phyloP scores from a whole-genome alignment of 805 yeast genomes.

The Candida coquimbonensis region DNA sequence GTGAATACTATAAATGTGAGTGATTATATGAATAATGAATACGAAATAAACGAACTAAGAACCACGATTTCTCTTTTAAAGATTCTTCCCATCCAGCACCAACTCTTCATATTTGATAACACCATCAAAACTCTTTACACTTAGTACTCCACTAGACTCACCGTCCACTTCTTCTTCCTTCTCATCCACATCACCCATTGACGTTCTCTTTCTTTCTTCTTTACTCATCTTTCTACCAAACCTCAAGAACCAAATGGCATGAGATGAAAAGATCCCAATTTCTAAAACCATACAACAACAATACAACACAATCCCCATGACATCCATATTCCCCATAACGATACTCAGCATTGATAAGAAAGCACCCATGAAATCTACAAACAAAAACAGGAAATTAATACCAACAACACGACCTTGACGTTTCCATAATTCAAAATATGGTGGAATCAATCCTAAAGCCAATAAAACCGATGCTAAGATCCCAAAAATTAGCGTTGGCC shows the following conservation, averaged over 20 bases:
- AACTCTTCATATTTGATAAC: too few species aligned
- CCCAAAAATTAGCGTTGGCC: conserved; percentile 84
- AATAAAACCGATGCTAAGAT: conserved; percentile 70
- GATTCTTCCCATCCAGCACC: too few species aligned
- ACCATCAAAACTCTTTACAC: too few species aligned
- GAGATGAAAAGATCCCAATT: conserved; percentile 60
- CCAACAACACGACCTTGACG: conserved; percentile 85
- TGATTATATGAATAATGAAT: too few species aligned
- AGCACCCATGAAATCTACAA: conserved; percentile 79
- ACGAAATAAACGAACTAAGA: too few species aligned
- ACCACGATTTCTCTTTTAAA: too few species aligned
- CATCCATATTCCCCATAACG: conserved; percentile 51
- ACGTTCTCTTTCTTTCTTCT: neutral
- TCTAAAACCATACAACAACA: conserved; percentile 60
- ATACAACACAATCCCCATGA: conserved; percentile 66
- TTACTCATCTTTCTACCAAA: conserved; percentile 14
- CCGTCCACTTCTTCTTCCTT: neutral
- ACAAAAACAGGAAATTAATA: conserved; percentile 71
- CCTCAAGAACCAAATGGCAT: conserved; percentile 50
- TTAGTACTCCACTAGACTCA: too few species aligned
- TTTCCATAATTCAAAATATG: conserved; percentile 77
- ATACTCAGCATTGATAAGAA: conserved; percentile 64
- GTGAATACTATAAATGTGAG: too few species aligned
- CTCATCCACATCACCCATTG: neutral
- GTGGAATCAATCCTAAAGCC: conserved; percentile 80